Conservation (phyloP, 2,329 filamentous ascomycete species). For the Penicillium sclerotiorum region DNA sequence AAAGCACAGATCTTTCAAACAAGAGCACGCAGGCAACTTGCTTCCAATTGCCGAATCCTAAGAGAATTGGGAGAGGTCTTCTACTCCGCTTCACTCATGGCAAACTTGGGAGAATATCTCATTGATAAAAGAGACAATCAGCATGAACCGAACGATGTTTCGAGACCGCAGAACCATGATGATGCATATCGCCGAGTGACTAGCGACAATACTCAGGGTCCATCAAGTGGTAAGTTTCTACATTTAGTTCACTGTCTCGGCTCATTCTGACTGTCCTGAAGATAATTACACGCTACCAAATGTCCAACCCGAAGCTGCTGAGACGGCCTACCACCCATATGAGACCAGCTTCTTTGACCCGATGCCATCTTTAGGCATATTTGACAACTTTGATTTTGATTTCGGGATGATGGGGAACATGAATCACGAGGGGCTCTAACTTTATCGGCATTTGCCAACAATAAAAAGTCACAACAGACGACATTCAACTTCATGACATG, state of each 20-base stretch:
- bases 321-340: background rate
- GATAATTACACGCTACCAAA: background rate
- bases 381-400: slow-evolving; percentile 4
- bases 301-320: background rate
- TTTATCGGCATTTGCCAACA: background rate
- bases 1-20: background rate
- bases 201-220: background rate
- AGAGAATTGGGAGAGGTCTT: background rate
- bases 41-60: background rate
- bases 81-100: slow-evolving; percentile 1
- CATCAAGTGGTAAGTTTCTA: background rate
- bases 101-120: background rate
- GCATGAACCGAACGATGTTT: background rate
- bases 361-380: background rate
- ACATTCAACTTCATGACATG: too few relatives aligned
- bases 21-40: background rate
- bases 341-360: background rate
- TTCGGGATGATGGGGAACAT: background rate
- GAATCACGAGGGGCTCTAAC: background rate
- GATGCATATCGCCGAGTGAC: background rate
- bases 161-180: background rate
- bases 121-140: background rate
- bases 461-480: too few relatives aligned
- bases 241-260: too few relatives aligned
- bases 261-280: too few relatives aligned